Percentiles rank a stretch among this genome's conserved stretches.
These are phyloP conservation scores for Aspergillus transmontanensis DNA, from an alignment of 2,329 filamentous ascomycete species.

Conservation along the genomic window DNA sequence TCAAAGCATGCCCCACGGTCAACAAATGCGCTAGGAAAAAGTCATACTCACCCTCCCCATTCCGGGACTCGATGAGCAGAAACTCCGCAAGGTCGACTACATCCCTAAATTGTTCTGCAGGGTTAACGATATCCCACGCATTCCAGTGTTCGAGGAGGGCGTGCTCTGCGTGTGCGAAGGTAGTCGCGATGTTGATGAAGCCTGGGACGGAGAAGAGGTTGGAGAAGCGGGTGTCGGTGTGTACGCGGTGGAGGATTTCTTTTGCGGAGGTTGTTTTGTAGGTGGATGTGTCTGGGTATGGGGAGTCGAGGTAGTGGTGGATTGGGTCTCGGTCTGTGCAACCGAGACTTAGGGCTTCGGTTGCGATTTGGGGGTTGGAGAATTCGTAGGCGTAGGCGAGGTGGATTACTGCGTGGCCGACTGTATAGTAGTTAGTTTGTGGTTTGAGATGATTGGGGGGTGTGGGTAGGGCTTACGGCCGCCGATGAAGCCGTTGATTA, in stretches of 20 bases:
- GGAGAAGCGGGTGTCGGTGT: not conserved
- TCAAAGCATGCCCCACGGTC: not conserved
- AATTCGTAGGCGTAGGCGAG: constrained; percentile 15
- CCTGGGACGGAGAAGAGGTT: not conserved
- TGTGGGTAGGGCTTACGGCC: not conserved
- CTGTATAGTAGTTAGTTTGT: not conserved
- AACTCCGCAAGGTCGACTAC: not conserved
- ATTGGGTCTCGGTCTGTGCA: constrained; percentile 6
- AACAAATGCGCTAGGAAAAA: not conserved
- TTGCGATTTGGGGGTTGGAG: not conserved
- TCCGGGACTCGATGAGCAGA: not conserved
- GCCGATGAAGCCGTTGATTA: not conserved
- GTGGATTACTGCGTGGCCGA: constrained; percentile 11
- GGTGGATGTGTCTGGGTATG: constrained; percentile 3
- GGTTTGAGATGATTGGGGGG: not conserved
- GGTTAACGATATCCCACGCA: not conserved
- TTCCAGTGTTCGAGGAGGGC: not conserved
- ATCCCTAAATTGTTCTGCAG: not conserved
- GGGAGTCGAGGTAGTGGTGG: constrained; percentile 1
- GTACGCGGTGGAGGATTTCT: not conserved
- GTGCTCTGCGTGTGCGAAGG: not conserved
- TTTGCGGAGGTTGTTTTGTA: constrained; percentile 5
- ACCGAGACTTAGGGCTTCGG: constrained; percentile 8
- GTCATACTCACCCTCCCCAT: not conserved
- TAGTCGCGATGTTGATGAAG: not conserved